Evolutionary conservation across 495 filamentous ascomycete genomes (phyloP), one percentile per base, ranked within the genome.

Genomic region (Pyronema domesticum): DNA sequence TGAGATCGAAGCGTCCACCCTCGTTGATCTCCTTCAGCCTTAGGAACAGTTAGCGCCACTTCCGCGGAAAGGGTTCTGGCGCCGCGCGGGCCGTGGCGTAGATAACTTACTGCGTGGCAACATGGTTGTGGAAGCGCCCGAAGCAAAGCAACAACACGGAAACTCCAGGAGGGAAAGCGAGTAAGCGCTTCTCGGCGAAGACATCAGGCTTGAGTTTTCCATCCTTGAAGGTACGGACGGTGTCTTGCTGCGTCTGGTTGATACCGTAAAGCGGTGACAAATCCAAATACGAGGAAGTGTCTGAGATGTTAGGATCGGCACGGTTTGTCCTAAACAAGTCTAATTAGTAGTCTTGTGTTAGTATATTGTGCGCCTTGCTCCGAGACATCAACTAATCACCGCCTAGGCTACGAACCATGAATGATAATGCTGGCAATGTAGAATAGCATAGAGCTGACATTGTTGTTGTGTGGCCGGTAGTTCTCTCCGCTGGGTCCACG

Each of bases 361-460:
- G 65, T 33, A 30, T 30, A n/a, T 47, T 13, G 15, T 35, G 14
- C 33, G 14, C 13, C 45, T 37, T n/a, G 6, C 23, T 30, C 50
- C 10, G 11, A 6, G 3, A 0, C 47, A 7, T 6, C 7, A 37
- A 7, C 30, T 37, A 35, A 54, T 15, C n/a, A 55, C 1, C 36
- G 10, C 1, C 19, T 33, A 40, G 9, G 14, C 17, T 19, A 56
- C 69, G 37, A 65, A 73, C 80, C 83, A 58, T 95, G 88, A 61
- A 91, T 94, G 57, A 95, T 89, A 53, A 94, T 85, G 13, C 80
- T 84, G 6, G 86, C 88, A 64, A 88, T 77, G 59, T 95, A 89
- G 73, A 88, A 95, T 10, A 95, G 70, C 53, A 94, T 74, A 61
- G 84, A 89, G 0, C 87, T 94, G 15, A 94, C 80, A 58, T 84